phyloP scores from a whole-genome alignment of 306 rosid species.

The Quillaja saponaria region DNA sequence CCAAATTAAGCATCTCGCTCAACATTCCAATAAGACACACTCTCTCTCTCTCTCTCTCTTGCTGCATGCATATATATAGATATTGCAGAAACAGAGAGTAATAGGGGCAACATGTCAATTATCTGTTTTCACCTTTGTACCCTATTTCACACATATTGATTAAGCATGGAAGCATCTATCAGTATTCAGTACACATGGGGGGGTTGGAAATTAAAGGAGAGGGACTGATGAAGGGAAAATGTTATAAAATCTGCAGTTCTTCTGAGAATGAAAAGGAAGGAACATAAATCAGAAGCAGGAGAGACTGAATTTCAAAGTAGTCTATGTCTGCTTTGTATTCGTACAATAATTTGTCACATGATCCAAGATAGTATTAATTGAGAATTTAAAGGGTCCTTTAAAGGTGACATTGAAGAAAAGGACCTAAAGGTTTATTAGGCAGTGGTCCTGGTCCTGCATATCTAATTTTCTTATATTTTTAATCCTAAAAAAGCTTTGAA shows the following conservation, averaged over 20 bases:
- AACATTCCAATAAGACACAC: no score
- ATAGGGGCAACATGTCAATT: constrained; percentile 9
- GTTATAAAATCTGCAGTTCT: constrained; percentile 43
- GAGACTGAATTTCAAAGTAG: constrained; percentile 43
- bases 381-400: constrained; percentile 30
- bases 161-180: constrained; percentile 30
- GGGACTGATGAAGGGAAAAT: background rate
- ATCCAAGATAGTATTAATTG: constrained; percentile 59
- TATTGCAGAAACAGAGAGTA: background rate
- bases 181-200: constrained; percentile 10
- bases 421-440: constrained; percentile 19
- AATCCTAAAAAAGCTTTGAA: no score
- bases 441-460: constrained; percentile 39
- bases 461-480: no score
- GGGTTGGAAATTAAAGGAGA: constrained; percentile 12
- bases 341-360: constrained; percentile 44
- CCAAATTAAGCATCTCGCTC: no score
- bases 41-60: no score
- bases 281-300: constrained; percentile 31
- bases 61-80: no score
- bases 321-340: constrained; percentile 1
- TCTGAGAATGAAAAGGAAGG: constrained; percentile 57
- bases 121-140: constrained; percentile 28
- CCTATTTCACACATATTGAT: constrained; percentile 38
- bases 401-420: constrained; percentile 30